These are phyloP conservation scores for Saturnispora besseyi DNA, from an alignment of 805 yeast genomes.

Conservation along the genomic window DNA sequence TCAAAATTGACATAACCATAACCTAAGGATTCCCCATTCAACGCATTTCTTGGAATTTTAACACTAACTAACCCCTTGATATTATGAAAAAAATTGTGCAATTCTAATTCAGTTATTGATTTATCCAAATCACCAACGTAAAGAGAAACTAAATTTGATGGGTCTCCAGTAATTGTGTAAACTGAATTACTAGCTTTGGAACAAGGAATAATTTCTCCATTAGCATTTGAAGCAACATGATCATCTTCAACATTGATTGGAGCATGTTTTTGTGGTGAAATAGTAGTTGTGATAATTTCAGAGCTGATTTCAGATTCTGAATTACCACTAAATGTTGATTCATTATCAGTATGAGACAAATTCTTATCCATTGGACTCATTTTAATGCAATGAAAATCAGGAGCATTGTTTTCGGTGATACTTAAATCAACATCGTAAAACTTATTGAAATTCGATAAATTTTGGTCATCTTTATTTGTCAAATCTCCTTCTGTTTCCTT, in stretches of 20 bases:
- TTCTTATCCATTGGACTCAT: constrained; percentile 4
- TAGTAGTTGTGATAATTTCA: constrained; percentile 5
- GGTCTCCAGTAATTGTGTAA: constrained; percentile 6
- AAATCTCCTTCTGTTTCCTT: constrained; percentile 12
- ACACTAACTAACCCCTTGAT: constrained; percentile 44
- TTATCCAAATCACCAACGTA: constrained; percentile 58
- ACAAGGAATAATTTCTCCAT: background rate
- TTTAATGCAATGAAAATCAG: constrained; percentile 1
- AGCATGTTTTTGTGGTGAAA: background rate
- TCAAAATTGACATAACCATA: constrained; percentile 66
- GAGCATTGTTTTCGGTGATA: background rate
- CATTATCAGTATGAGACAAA: background rate
- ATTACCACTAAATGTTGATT: background rate
- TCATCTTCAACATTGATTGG: background rate
- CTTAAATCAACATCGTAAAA: background rate
- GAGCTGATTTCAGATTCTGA: constrained; percentile 11
- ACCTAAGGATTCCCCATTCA: constrained; percentile 50
- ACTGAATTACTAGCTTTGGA: background rate
- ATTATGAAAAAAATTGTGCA: constrained; percentile 35
- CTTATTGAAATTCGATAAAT: background rate
- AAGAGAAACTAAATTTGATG: constrained; percentile 26
- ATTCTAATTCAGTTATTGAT: constrained; percentile 38
- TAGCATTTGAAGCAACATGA: background rate
- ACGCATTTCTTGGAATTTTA: constrained; percentile 50
- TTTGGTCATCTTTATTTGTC: background rate